Conservation (phyloP, 441 rosid genomes). For the Cnidoscolus chayamansa region DNA sequence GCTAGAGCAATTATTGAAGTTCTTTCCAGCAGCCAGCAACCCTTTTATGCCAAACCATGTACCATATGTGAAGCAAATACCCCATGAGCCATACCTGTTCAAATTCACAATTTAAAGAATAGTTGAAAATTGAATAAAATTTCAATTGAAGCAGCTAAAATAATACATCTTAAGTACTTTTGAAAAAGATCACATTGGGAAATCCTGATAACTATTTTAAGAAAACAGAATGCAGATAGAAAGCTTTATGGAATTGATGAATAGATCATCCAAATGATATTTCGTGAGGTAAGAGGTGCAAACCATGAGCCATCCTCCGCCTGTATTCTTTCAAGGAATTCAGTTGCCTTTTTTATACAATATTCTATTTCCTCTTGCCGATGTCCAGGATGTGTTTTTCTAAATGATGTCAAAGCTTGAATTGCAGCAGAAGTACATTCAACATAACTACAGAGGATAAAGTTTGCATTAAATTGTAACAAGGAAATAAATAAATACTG, state of each 20-base stretch:
- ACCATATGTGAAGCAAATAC: constrained; percentile 86
- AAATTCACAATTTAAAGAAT: constrained; percentile 14
- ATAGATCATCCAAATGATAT: background rate
- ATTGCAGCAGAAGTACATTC: constrained; percentile 75
- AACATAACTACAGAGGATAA: constrained; percentile 32
- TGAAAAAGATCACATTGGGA: background rate
- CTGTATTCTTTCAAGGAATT: constrained; percentile 46
- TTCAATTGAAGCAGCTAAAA: constrained; percentile 3
- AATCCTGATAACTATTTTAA: constrained; percentile 1
- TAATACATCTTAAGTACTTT: background rate
- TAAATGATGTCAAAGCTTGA: constrained; percentile 52
- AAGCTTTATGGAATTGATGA: background rate
- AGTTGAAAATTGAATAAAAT: background rate
- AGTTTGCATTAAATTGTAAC: constrained; percentile 15
- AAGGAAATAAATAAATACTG: constrained; percentile 14
- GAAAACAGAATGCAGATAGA: background rate
- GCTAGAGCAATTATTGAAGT: constrained; percentile 46
- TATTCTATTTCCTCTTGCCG: constrained; percentile 47
- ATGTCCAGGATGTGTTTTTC: constrained; percentile 56
- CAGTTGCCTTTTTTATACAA: constrained; percentile 43
- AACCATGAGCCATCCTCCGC: constrained; percentile 50
- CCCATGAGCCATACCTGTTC: constrained; percentile 94
- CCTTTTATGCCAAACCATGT: constrained; percentile 87
- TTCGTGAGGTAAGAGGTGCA: constrained; percentile 20
- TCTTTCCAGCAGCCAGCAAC: constrained; percentile 72